These are phyloP conservation scores for Heritiera littoralis DNA, from an alignment of 345 rosid genomes.

Conservation along the genomic window DNA sequence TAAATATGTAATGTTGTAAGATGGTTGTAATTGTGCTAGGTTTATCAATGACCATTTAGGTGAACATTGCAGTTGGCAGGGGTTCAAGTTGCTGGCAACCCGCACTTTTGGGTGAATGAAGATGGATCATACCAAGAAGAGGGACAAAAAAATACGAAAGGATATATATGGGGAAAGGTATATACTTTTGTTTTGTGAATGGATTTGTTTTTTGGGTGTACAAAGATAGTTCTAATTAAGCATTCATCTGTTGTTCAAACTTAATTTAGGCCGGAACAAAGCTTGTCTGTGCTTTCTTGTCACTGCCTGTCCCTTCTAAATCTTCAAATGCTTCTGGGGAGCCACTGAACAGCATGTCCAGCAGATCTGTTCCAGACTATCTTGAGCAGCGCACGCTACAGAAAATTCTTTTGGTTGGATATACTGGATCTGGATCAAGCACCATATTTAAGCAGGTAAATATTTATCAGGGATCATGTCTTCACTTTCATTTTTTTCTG, in stretches of 20 bases:
- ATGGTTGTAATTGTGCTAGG: conserved; percentile 20
- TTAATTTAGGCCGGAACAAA: conserved; percentile 81
- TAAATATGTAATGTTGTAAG: conserved; percentile 9
- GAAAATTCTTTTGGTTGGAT: conserved; percentile 87
- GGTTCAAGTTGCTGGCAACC: conserved; percentile 99
- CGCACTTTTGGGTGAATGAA: conserved; percentile 99
- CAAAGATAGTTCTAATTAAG: conserved; percentile 17
- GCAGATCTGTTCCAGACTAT: conserved; percentile 76
- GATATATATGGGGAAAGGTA: conserved; percentile 99
- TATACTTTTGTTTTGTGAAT: not conserved
- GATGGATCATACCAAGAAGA: conserved; percentile 99
- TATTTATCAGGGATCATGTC: conserved; percentile 14
- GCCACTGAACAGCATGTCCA: conserved; percentile 44
- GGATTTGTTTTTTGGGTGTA: not conserved
- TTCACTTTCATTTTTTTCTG: not conserved
- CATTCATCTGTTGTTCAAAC: conserved; percentile 19
- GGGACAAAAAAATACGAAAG: conserved; percentile 96
- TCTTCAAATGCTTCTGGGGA: conserved; percentile 63
- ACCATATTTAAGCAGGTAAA: conserved; percentile 95
- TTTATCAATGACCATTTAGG: conserved; percentile 11
- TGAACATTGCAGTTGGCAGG: conserved; percentile 86
- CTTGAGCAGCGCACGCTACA: conserved; percentile 70
- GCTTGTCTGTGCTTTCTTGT: conserved; percentile 85
- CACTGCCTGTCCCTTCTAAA: conserved; percentile 92
- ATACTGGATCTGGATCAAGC: conserved; percentile 88